These are phyloP conservation scores for Diutina catenulata DNA, from an alignment of 1,139 yeast genomes.

Conservation along the genomic window DNA sequence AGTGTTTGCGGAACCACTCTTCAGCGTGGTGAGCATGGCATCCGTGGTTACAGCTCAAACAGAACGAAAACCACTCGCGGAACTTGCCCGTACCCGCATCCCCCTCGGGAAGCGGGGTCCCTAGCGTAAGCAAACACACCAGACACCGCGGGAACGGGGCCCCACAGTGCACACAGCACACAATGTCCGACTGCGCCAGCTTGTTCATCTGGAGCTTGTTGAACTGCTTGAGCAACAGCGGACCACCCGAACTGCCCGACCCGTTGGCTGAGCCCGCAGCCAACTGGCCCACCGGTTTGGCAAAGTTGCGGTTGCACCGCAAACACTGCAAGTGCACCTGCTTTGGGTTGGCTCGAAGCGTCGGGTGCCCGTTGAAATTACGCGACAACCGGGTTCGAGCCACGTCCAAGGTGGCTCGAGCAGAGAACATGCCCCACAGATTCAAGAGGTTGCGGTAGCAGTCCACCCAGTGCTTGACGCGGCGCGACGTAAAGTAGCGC, in stretches of 20 bases:
- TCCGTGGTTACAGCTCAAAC: conserved; percentile 86
- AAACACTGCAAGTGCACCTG: conserved; percentile 76
- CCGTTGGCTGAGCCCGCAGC: neutral
- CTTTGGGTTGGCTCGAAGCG: conserved; percentile 45
- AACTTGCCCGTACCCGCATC: conserved; percentile 16
- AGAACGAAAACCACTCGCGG: conserved; percentile 64
- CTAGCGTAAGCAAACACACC: conserved; percentile 72
- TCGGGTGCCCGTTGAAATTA: conserved; percentile 34
- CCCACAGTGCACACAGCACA: conserved; percentile 75
- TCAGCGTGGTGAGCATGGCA: conserved; percentile 93
- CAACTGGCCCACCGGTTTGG: conserved; percentile 3
- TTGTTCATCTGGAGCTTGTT: conserved; percentile 17
- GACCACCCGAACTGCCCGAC: conserved; percentile 7
- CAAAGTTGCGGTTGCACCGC: conserved; percentile 63
- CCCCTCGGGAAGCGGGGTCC: conserved; percentile 55
- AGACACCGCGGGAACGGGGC: conserved; percentile 88
- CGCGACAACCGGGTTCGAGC: conserved; percentile 55
- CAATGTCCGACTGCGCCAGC: conserved; percentile 13
- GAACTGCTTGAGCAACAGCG: conserved; percentile 25
- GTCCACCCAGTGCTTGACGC: conserved; percentile 71
- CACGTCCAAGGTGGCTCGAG: conserved; percentile 79
- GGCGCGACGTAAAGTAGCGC: conserved; percentile 56
- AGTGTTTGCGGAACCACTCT: conserved; percentile 86
- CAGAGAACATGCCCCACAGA: conserved; percentile 72
- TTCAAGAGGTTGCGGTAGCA: conserved; percentile 66